These are phyloP conservation scores for Pseudocercospora macadamiae DNA, from an alignment of 2,329 filamentous ascomycete genomes.

Conservation along the genomic window DNA sequence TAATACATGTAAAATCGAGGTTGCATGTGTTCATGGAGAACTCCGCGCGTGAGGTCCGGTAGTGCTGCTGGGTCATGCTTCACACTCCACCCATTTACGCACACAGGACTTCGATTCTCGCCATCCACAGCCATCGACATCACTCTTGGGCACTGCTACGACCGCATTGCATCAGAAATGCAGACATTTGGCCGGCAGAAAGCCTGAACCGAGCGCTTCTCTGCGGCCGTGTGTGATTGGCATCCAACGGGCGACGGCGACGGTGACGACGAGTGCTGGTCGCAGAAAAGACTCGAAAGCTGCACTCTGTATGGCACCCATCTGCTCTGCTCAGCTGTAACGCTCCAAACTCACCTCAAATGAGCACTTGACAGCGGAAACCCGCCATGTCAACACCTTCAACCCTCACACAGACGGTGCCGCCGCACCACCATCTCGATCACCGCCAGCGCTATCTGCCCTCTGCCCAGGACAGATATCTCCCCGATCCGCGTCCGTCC, in stretches of 20 bases:
- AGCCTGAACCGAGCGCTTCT: conserved; percentile 1
- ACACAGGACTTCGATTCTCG: conserved; percentile 1
- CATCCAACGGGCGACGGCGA: background rate
- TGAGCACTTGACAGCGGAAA: conserved; percentile 5
- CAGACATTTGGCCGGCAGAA: conserved; percentile 6
- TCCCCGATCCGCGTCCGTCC: conserved; percentile 38
- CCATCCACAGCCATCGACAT: background rate
- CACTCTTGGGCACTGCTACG: conserved; percentile 8
- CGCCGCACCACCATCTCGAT: conserved; percentile 36
- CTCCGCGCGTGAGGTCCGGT: background rate
- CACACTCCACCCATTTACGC: conserved; percentile 1
- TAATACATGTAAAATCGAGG: too few relatives aligned
- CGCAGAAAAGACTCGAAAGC: background rate
- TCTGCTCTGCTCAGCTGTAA: background rate
- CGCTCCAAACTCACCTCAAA: conserved; percentile 4
- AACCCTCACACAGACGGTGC: conserved; percentile 37
- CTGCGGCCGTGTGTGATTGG: conserved; percentile 3
- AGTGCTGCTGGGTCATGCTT: background rate
- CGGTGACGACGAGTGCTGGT: background rate
- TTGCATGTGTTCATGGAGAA: background rate
- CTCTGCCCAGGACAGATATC: conserved; percentile 36
- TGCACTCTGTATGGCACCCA: background rate
- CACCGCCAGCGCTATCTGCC: conserved; percentile 36
- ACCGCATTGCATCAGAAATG: conserved; percentile 9
- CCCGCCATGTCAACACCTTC: conserved; percentile 37